These are phyloP conservation scores for Leishmania mexicana DNA, from an alignment of 208 protist species.

Conservation along the genomic window DNA sequence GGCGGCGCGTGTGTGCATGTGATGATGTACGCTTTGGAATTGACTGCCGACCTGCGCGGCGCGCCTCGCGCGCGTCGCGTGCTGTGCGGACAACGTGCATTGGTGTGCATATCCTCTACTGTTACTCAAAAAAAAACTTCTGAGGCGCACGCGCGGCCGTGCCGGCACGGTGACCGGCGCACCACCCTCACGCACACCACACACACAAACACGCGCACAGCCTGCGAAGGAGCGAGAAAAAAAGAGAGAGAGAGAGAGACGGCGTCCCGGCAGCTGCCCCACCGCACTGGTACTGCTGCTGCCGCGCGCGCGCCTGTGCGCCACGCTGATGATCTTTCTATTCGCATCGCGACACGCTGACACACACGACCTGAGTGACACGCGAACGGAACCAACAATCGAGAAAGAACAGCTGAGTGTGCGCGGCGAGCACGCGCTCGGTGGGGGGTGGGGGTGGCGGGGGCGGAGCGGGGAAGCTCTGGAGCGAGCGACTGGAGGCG, in stretches of 20 bases:
- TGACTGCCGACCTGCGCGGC: constrained; percentile 23
- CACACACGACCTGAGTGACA: constrained; percentile 57
- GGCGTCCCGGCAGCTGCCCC: not conserved
- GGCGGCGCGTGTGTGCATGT: constrained; percentile 58
- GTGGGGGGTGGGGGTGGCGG: too few relatives aligned
- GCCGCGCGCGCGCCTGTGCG: not conserved
- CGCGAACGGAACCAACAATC: constrained; percentile 59
- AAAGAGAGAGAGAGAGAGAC: not conserved
- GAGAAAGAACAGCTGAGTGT: constrained; percentile 65
- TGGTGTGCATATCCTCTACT: constrained; percentile 31
- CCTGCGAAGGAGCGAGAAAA: not conserved
- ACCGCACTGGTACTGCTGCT: not conserved
- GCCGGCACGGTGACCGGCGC: not conserved
- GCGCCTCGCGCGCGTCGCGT: not conserved
- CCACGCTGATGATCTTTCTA: constrained; percentile 24
- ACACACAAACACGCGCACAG: not conserved
- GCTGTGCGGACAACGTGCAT: constrained; percentile 31
- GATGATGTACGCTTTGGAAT: constrained; percentile 33
- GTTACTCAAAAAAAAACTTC: constrained; percentile 20
- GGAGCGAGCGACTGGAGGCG: not conserved
- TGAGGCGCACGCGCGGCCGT: constrained; percentile 7
- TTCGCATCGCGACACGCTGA: constrained; percentile 42
- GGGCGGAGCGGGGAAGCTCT: too few relatives aligned
- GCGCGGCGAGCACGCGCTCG: not conserved
- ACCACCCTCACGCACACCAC: constrained; percentile 4